These are phyloP conservation scores for Colletotrichum sp. DNA, from an alignment of 2,329 filamentous ascomycete genomes.

Conservation along the genomic window DNA sequence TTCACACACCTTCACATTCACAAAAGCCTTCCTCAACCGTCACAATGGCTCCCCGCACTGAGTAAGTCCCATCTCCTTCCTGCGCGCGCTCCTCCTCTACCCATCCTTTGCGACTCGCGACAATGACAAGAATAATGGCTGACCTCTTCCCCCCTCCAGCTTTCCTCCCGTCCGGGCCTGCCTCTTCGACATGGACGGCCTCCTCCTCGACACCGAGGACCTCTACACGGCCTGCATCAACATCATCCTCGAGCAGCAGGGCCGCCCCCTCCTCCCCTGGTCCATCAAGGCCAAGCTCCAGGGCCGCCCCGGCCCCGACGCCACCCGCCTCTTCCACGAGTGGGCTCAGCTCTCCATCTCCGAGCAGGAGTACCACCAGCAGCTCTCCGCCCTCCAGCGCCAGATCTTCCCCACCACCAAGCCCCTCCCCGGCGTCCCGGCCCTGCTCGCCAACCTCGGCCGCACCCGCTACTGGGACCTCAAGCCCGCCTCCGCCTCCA, in stretches of 20 bases:
- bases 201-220: slow-evolving; percentile 93
- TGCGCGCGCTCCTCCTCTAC: slow-evolving; percentile 30
- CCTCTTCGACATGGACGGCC: slow-evolving; percentile 98
- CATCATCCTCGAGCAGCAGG: slow-evolving; percentile 77
- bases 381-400: slow-evolving; percentile 69
- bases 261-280: slow-evolving; percentile 82
- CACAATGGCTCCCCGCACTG: slow-evolving; percentile 48
- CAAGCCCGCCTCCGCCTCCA: slow-evolving; percentile 26
- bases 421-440: slow-evolving; percentile 78
- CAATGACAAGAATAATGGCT: neutral
- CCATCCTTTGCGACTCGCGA: neutral
- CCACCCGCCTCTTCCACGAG: slow-evolving; percentile 64
- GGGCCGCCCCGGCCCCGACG: slow-evolving; percentile 59
- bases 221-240: slow-evolving; percentile 86
- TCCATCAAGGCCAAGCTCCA: slow-evolving; percentile 87
- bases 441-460: slow-evolving; percentile 68
- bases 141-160: slow-evolving; percentile 42
- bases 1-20: neutral
- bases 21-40: neutral
- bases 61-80: slow-evolving; percentile 40
- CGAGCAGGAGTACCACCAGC: slow-evolving; percentile 66
- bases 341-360: slow-evolving; percentile 89
- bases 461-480: slow-evolving; percentile 56
- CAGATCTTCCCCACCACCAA: slow-evolving; percentile 76
- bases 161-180: slow-evolving; percentile 86